Conservation (phyloP, 345 rosid species). For the Populus deltoides region DNA sequence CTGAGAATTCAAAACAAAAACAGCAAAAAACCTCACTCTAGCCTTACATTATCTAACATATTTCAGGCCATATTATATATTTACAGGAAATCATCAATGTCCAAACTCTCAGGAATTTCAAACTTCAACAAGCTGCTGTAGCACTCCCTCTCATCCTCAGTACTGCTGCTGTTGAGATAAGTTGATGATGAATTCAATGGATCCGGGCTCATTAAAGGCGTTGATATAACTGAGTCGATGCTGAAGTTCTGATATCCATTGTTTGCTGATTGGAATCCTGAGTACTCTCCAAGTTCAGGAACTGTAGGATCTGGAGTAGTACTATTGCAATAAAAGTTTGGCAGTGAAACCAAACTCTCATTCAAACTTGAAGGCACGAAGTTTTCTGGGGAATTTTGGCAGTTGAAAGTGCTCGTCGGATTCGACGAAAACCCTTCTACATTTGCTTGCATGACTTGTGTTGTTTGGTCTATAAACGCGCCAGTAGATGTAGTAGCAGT, state of each 20-base stretch:
- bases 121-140: conserved; percentile 71
- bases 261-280: conserved; percentile 29
- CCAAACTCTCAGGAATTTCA: conserved; percentile 65
- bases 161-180: conserved; percentile 50
- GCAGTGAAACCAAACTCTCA: conserved; percentile 21
- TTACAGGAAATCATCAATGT: conserved; percentile 64
- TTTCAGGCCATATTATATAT: conserved; percentile 10
- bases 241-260: conserved; percentile 37
- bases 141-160: conserved; percentile 67
- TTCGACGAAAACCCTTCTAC: conserved; percentile 15
- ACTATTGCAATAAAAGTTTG: conserved; percentile 13
- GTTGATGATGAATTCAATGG: conserved; percentile 52
- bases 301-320: conserved; percentile 9
- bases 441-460: conserved; percentile 27
- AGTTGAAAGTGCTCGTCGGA: neutral
- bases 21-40: neutral
- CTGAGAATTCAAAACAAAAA: conserved; percentile 5
- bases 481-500: conserved; percentile 6
- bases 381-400: conserved; percentile 28
- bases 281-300: conserved; percentile 25
- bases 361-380: conserved; percentile 13
- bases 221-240: conserved; percentile 54
- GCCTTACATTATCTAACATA: neutral
- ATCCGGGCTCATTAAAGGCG: conserved; percentile 53
- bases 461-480: conserved; percentile 26